Evolutionary conservation across 1,284 basidiomycete genomes (phyloP).

Genomic region (Mycosarcoma maydis): DNA sequence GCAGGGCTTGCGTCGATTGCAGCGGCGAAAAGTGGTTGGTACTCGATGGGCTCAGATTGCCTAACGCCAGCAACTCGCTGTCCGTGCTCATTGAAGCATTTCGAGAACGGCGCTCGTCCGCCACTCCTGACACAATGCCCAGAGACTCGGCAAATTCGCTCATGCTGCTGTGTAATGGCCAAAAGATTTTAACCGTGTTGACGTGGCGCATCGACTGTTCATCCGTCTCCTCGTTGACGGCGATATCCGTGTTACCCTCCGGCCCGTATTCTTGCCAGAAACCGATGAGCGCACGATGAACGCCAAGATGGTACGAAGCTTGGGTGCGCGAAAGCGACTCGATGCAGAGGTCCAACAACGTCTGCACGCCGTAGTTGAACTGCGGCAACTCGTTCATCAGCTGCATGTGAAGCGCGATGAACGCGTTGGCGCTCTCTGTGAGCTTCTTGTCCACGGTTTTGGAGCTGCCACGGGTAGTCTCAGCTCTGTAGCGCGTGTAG

Average conservation of each 20-base stretch:
- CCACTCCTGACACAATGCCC: conserved; percentile 21
- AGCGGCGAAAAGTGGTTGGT: conserved; percentile 39
- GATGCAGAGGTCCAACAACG: conserved; percentile 66
- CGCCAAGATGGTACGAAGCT: conserved; percentile 55
- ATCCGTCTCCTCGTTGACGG: conserved; percentile 28
- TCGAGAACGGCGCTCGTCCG: conserved; percentile 1
- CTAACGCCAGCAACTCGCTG: conserved; percentile 13
- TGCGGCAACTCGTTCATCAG: conserved; percentile 68
- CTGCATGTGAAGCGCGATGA: conserved; percentile 66
- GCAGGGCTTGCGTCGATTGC: conserved; percentile 16
- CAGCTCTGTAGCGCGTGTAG: conserved; percentile 61
- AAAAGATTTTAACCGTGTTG: conserved; percentile 53
- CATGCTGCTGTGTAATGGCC: conserved; percentile 42
- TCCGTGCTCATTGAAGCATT: conserved; percentile 33
- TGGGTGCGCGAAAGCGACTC: conserved; percentile 64
- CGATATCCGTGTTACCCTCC: conserved; percentile 35
- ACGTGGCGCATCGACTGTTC: conserved; percentile 42
- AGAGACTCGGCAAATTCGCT: conserved; percentile 39
- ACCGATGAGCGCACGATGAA: conserved; percentile 35
- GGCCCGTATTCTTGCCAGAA: conserved; percentile 42
- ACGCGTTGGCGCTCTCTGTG: conserved; percentile 63
- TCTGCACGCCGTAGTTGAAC: conserved; percentile 65
- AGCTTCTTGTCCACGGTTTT: conserved; percentile 49
- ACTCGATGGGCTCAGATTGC: conserved; percentile 21
- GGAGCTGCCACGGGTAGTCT: conserved; percentile 21